These are phyloP conservation scores for Apiospora pterosperma DNA, from an alignment of 2,329 filamentous ascomycete species.

Conservation along the genomic window DNA sequence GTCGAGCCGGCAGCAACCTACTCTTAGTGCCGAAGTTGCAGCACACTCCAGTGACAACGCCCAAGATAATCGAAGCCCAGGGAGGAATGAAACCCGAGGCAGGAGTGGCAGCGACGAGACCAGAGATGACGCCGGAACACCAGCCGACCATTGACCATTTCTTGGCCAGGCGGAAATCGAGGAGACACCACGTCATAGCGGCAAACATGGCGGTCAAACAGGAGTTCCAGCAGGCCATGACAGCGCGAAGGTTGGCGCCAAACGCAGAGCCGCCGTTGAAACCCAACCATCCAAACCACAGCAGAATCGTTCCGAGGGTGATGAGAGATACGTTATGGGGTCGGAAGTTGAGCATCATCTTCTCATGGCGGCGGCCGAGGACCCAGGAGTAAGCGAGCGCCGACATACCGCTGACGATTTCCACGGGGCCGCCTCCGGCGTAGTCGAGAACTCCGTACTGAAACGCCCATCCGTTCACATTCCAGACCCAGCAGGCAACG, in stretches of 20 bases:
- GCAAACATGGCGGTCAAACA: constrained; percentile 91
- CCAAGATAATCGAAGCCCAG: constrained; percentile 65
- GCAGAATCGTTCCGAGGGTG: constrained; percentile 88
- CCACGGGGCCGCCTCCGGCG: constrained; percentile 93
- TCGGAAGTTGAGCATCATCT: constrained; percentile 99
- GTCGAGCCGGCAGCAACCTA: constrained; percentile 18
- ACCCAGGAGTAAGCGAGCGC: constrained; percentile 95
- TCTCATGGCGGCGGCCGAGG: constrained; percentile 92
- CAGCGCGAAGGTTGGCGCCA: constrained; percentile 87
- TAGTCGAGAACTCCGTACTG: constrained; percentile 93
- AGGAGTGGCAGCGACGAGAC: constrained; percentile 67
- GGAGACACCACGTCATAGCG: constrained; percentile 88
- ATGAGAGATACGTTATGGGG: constrained; percentile 98
- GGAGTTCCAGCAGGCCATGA: constrained; percentile 98
- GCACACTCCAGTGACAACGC: constrained; percentile 60
- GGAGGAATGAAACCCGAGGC: constrained; percentile 66
- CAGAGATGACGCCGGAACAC: constrained; percentile 69
- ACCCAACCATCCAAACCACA: constrained; percentile 98
- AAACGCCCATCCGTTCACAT: constrained; percentile 87
- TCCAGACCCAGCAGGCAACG: constrained; percentile 95
- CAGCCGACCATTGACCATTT: constrained; percentile 86
- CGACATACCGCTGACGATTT: constrained; percentile 91
- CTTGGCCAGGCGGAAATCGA: constrained; percentile 89
- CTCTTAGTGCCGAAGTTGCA: constrained; percentile 68
- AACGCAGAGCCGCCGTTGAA: constrained; percentile 98